phyloP scores from a whole-genome alignment of 768 basidiomycete species.

The Daedaleopsis nitida region DNA sequence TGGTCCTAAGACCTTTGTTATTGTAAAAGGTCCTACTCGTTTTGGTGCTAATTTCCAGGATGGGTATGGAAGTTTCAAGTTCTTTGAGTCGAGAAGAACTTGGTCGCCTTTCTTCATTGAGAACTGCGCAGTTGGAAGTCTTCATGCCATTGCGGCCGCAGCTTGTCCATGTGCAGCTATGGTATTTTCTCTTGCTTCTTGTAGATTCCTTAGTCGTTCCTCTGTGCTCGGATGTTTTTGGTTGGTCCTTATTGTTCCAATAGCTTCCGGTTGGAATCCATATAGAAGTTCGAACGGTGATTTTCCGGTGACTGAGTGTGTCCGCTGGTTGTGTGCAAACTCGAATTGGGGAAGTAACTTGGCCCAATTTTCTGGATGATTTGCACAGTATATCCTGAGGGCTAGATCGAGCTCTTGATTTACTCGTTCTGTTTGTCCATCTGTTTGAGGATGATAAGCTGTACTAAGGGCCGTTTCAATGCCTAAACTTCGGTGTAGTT shows the following conservation, averaged over 20 bases:
- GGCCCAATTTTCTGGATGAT: slow-evolving; percentile 38
- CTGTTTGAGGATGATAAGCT: slow-evolving; percentile 46
- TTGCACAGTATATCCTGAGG: slow-evolving; percentile 35
- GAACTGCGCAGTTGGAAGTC: background rate
- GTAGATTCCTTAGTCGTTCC: background rate
- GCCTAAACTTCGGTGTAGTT: slow-evolving; percentile 31
- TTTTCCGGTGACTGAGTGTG: slow-evolving; percentile 27
- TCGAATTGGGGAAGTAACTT: slow-evolving; percentile 5
- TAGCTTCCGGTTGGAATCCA: slow-evolving; percentile 22
- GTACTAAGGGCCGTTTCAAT: slow-evolving; percentile 39
- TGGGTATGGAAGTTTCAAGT: slow-evolving; percentile 9
- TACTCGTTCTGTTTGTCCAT: slow-evolving; percentile 43
- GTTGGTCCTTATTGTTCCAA: background rate
- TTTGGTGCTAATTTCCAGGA: slow-evolving; percentile 26
- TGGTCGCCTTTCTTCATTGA: background rate
- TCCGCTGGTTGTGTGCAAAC: slow-evolving; percentile 1
- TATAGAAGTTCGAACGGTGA: slow-evolving; percentile 35
- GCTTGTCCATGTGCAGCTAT: background rate
- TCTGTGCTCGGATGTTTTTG: slow-evolving; percentile 12
- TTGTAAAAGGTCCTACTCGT: slow-evolving; percentile 26
- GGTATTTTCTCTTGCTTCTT: background rate
- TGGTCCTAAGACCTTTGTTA: slow-evolving; percentile 25
- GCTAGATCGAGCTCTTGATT: slow-evolving; percentile 44
- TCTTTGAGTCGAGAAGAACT: background rate
- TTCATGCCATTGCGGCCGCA: background rate